Evolutionary conservation across 2,329 filamentous ascomycete species (phyloP).

Genomic region (Chaetomium globosum): DNA sequence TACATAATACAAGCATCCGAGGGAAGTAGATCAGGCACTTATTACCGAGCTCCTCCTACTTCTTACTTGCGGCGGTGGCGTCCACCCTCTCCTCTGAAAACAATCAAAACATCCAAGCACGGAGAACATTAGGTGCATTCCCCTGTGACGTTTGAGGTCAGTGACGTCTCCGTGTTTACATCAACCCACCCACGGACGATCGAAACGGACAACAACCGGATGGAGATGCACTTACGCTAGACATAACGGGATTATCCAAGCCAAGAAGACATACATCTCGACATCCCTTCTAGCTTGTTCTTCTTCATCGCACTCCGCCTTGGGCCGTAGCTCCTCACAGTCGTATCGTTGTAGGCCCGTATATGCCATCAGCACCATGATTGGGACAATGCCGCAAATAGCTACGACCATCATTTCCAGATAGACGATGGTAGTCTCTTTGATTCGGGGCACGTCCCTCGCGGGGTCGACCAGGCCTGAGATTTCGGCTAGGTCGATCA

Average conservation of each 20-base stretch:
- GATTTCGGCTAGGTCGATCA: constrained; percentile 4
- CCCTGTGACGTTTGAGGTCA: not conserved
- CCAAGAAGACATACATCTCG: not conserved
- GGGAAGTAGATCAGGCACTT: not conserved
- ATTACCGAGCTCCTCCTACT: not conserved
- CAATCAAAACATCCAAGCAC: constrained; percentile 11
- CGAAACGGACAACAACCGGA: not conserved
- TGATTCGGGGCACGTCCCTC: constrained; percentile 8
- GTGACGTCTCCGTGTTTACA: not conserved
- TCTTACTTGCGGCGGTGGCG: not conserved
- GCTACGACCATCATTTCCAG: constrained; percentile 4
- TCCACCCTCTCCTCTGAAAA: not conserved
- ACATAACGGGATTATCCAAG: not conserved
- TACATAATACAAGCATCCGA: not conserved
- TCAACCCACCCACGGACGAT: not conserved
- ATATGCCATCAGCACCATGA: not conserved
- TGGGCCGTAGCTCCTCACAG: not conserved
- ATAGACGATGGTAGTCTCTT: not conserved
- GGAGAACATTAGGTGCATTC: constrained; percentile 4
- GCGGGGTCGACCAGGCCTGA: constrained; percentile 9
- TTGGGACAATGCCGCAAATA: constrained; percentile 1
- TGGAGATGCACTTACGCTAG: constrained; percentile 9
- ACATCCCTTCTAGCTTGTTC: not conserved
- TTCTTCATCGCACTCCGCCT: not conserved
- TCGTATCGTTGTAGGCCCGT: not conserved